Evolutionary conservation across 139 green algal species (phyloP), one percentile per base, ranked within the genome.

Genomic region (Deuterostichococcus epilithicus): DNA sequence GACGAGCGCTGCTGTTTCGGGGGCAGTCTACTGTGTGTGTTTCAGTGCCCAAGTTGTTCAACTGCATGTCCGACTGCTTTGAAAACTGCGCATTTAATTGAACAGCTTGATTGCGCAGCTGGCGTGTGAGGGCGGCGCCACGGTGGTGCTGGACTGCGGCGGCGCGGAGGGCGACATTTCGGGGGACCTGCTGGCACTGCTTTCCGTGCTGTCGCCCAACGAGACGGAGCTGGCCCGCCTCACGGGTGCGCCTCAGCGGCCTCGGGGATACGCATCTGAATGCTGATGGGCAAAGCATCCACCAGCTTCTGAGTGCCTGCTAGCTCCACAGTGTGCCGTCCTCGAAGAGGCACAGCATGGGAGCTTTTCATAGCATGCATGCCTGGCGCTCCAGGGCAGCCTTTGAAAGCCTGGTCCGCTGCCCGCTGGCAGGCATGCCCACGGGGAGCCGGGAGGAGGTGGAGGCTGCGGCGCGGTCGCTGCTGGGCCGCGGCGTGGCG

Each of bases 161-260:
- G 93, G 93, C 25, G 81, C 88, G 34, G 92, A 97, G 69, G 86
- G 74, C 1, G 87, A 90, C 1, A 76, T 97, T 8, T 44, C 45
- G 0, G 39, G 36, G 3, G 81, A 90, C 45, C 78, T 97, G 69
- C 86, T 97, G 65, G n/a, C 85, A 15, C 83, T 74, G 70, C 52
- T 96, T 5, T 75, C 79, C 28, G 72, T 93, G n/a, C 81, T 97
- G 18, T 90, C 79, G 22, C 93, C 93, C n/a, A 97, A 97, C 80
- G 93, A 97, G 82, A 97, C 91, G 1, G 93, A 97, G 83, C 89
- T 97, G 22, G 80, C 80, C 4, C 80, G 92, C 1, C 73, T 97
- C 20, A 92, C 90, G 22, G 78, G 82, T 82, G 13, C 30, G 63
- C 15, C 42, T 8, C 42, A 52, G 42, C 13, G 8, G 8, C 8